Percentiles rank a stretch among this genome's conserved stretches.
Evolutionary conservation across 805 yeast genomes (phyloP).

Genomic region (Spathaspora arborariae): DNA sequence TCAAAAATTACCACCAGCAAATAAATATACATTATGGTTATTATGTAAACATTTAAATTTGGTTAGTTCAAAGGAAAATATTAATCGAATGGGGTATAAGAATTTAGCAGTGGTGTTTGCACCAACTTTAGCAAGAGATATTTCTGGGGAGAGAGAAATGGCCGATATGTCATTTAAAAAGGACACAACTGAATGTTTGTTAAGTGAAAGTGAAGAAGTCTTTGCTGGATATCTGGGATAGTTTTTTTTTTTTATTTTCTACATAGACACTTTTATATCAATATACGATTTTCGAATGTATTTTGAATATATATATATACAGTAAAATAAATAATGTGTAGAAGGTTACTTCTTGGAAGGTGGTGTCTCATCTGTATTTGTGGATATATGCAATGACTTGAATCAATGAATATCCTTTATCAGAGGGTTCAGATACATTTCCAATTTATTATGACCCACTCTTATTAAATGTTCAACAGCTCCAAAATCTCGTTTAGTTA

Average conservation of each 20-base stretch:
- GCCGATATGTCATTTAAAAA: constrained; percentile 79
- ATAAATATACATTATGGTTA: constrained; percentile 50
- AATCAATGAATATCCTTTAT: constrained; percentile 59
- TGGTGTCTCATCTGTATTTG: no score
- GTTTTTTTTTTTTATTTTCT: neutral
- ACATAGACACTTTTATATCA: neutral
- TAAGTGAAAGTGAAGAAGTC: constrained; percentile 43
- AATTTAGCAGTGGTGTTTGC: constrained; percentile 92
- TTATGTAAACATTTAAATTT: constrained; percentile 62
- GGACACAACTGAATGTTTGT: constrained; percentile 69
- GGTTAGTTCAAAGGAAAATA: constrained; percentile 49
- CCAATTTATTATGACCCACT: constrained; percentile 66
- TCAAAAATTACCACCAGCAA: constrained; percentile 60
- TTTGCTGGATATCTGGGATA: constrained; percentile 19
- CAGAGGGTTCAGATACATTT: constrained; percentile 66
- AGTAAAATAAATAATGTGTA: constrained; percentile 2
- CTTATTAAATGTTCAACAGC: constrained; percentile 83
- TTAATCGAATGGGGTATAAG: constrained; percentile 77
- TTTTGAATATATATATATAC: neutral
- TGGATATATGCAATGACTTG: neutral
- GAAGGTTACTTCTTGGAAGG: no score
- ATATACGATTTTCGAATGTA: neutral
- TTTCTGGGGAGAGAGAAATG: constrained; percentile 76
- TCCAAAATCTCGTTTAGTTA: constrained; percentile 76
- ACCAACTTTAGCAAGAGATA: constrained; percentile 82